Evolutionary conservation across 768 basidiomycete genomes (phyloP), one percentile per base, ranked within the genome.

Genomic region (Kwoniella heveanensis): DNA sequence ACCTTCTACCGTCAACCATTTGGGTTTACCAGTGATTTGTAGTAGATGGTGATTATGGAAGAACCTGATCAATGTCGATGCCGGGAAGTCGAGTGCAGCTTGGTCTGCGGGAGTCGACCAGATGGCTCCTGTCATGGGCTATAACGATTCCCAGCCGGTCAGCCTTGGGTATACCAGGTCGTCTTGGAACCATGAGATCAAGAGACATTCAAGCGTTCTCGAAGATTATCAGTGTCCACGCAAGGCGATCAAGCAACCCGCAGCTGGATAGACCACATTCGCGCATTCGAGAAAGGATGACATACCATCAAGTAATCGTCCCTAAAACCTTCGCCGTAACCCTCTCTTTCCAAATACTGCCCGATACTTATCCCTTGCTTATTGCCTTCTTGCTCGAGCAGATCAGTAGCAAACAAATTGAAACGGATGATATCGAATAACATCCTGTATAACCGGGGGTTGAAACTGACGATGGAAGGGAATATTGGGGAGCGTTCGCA

Each of bases 81-180:
- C 88, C 8, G 89, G 89, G 71, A 91, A 89, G 66, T 88, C 87
- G 54, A 87, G 78, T 2, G 85, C 83, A 66, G 88, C 89, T 70
- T 85, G 84, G 65, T 87, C 86, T 9, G 89, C 86, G 0, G 88
- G 87, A 0, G 88, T 90, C 49, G 86, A 89, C 89, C 89, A 91
- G 44, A 91, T 86, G 1, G 88, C 87, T 0, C 88, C 88, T 8
- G 88, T 89, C 88, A 91, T 88, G 0, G 88, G 88, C 89, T 88
- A 71, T n/a, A n/a, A n/a, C n/a, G n/a, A n/a, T n/a, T n/a, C n/a
- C n/a, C n/a, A n/a, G n/a, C n/a, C n/a, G n/a, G n/a, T n/a, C n/a
- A n/a, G n/a, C n/a, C n/a, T n/a, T n/a, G n/a, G n/a, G n/a, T n/a
- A n/a, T n/a, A n/a, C n/a, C n/a, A n/a, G n/a, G n/a, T n/a, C n/a